Evolutionary conservation across 371 early-diverging fungal genomes (phyloP).

Genomic region (Syncephalastrum sp.): DNA sequence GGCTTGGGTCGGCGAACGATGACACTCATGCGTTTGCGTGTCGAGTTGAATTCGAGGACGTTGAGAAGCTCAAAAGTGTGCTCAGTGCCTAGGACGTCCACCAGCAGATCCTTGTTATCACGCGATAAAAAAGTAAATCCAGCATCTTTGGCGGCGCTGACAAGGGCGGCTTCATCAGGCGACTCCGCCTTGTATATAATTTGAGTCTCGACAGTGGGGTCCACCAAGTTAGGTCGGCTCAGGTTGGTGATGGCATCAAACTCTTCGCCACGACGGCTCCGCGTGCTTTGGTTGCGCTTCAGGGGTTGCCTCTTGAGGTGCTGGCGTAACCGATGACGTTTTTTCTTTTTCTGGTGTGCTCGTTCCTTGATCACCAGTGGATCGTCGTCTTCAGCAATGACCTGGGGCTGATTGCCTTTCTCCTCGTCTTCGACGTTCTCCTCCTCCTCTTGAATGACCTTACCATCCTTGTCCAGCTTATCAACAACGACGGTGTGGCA

Average conservation of each 20-base stretch:
- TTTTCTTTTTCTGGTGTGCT: constrained; percentile 6
- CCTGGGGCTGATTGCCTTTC: constrained; percentile 12
- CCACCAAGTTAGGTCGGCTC: constrained; percentile 23
- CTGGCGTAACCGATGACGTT: background rate
- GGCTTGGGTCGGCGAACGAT: constrained; percentile 78
- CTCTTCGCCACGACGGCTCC: constrained; percentile 14
- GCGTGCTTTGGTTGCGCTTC: constrained; percentile 5
- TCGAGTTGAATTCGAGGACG: constrained; percentile 88
- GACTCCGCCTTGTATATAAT: constrained; percentile 68
- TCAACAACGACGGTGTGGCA: constrained; percentile 96
- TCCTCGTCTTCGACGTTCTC: constrained; percentile 10
- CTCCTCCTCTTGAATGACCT: constrained; percentile 29
- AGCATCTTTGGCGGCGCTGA: constrained; percentile 82
- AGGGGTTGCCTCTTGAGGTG: background rate
- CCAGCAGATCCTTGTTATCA: constrained; percentile 33
- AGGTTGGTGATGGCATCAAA: constrained; percentile 14
- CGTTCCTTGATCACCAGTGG: constrained; percentile 9
- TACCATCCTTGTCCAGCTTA: constrained; percentile 52
- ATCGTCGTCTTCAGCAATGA: background rate
- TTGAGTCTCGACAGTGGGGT: constrained; percentile 31
- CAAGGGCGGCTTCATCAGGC: constrained; percentile 87
- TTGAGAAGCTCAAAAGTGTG: constrained; percentile 73
- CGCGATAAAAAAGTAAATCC: constrained; percentile 79
- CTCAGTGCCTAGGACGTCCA: constrained; percentile 68
- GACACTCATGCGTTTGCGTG: constrained; percentile 95